Conservation (phyloP, 495 filamentous ascomycete genomes). For the Penicillium fimorum region DNA sequence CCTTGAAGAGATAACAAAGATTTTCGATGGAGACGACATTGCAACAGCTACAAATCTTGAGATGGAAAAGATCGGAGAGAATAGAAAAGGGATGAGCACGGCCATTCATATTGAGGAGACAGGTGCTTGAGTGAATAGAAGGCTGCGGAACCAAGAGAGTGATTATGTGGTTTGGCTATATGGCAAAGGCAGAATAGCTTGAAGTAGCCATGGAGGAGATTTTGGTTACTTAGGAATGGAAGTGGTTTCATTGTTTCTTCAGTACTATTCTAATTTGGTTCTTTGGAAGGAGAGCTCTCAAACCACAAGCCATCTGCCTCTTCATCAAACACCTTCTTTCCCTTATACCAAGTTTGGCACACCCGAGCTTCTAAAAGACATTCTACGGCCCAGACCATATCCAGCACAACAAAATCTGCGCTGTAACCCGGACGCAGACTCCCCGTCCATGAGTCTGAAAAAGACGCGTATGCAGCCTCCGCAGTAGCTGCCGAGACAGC, state of each 20-base stretch:
- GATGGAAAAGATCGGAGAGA: background rate
- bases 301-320: background rate
- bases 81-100: background rate
- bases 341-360: conserved; percentile 54
- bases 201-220: background rate
- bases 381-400: conserved; percentile 55
- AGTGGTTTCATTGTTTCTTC: background rate
- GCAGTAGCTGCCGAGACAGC: conserved; percentile 55
- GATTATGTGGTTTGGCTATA: too few species aligned
- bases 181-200: background rate
- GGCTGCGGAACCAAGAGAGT: background rate
- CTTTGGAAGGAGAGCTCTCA: background rate
- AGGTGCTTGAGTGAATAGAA: background rate
- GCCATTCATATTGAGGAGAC: conserved; percentile 3
- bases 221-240: background rate
- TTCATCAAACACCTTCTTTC: conserved; percentile 43
- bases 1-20: conserved; percentile 62
- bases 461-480: conserved; percentile 58
- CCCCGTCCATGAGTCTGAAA: conserved; percentile 53
- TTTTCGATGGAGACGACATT: conserved; percentile 50
- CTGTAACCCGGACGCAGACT: conserved; percentile 46
- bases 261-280: background rate
- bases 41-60: conserved; percentile 3
- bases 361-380: conserved; percentile 51
- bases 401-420: conserved; percentile 58